phyloP scores from a whole-genome alignment of 2,329 filamentous ascomycete species.

The Fonsecaea monophora region DNA sequence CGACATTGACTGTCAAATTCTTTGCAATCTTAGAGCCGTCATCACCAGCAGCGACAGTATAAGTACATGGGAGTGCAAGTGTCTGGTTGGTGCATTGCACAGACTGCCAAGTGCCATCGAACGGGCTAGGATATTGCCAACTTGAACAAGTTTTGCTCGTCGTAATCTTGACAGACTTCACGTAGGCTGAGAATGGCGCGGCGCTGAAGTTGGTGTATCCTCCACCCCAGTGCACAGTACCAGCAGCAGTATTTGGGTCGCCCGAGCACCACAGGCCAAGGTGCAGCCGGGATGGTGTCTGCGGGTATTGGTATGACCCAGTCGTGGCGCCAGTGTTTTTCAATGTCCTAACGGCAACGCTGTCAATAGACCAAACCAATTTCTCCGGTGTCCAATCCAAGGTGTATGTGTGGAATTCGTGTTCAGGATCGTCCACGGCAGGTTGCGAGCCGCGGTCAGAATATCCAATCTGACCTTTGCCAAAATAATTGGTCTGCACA shows the following conservation, averaged over 20 bases:
- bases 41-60: conserved; percentile 36
- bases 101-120: conserved; percentile 76
- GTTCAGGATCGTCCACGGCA: conserved; percentile 71
- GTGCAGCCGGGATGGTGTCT: conserved; percentile 88
- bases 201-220: conserved; percentile 69
- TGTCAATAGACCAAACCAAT: conserved; percentile 87
- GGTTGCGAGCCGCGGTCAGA: conserved; percentile 89
- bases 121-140: conserved; percentile 78
- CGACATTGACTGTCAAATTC: conserved; percentile 32
- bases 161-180: conserved; percentile 65
- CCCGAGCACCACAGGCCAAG: conserved; percentile 96
- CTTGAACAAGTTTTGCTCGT: conserved; percentile 91
- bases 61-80: conserved; percentile 34
- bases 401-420: conserved; percentile 85
- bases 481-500: conserved; percentile 98
- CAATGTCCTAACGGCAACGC: conserved; percentile 73
- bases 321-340: conserved; percentile 64
- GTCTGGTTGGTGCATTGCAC: conserved; percentile 63
- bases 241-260: conserved; percentile 74
- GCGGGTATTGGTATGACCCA: conserved; percentile 79
- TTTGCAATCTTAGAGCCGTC: conserved; percentile 37
- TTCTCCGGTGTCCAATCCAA: conserved; percentile 88
- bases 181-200: conserved; percentile 74
- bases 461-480: conserved; percentile 78
- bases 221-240: conserved; percentile 85